Base-by-base conservation (phyloP, 2,329 filamentous ascomycete genomes). In the Fusarium sp. region DNA sequence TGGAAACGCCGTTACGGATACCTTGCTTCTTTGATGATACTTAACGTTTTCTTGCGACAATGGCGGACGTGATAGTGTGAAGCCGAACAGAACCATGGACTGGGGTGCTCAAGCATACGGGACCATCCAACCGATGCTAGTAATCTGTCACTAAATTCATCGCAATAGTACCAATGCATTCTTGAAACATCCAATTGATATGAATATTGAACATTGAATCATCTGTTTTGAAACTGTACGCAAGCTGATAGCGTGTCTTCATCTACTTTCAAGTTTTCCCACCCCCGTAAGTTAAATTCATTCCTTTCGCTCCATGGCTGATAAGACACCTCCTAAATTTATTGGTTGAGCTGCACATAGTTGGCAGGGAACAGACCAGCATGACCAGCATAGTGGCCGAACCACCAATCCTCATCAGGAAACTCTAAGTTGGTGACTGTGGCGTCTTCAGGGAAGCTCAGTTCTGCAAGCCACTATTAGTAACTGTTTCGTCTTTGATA, bases 331-430 rank as follows among this genome's bases (percentile, higher is more conserved):
- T 20, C 28, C 41, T 9, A 38, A 41, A 38, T 54, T 56, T 68
- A 70, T 64, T 71, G 56, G 72, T 88, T 80, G 55, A 91, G 80
- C 78, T 90, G 82, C 68, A 92, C 90, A 73, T 92, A 92, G 78
- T 92, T 91, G 76, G 89, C 86, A 15, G 90, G 90, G 88, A 99
- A 99, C 44, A 99, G 86, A 66, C 96, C 96, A 29, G 88, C 87
- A 60, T 91, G 87, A 50, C 94, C 94, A 26, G 90, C 86, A 80
- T 92, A 97, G 75, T 92, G 89, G 61, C 96, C 96, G 74, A 95
- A 92, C 96, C 96, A 99, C 96, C 96, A 99, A 78, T 99, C 96
- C 71, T 98, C 95, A 75, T 98, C 96, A 4, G 96, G 96, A 81
- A 98, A 98, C 83, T 98, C 93, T 69, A 99, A 84, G 76, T 92